Base-by-base conservation (phyloP, 2,329 filamentous ascomycete genomes). In the Emergomyces orientalis region DNA sequence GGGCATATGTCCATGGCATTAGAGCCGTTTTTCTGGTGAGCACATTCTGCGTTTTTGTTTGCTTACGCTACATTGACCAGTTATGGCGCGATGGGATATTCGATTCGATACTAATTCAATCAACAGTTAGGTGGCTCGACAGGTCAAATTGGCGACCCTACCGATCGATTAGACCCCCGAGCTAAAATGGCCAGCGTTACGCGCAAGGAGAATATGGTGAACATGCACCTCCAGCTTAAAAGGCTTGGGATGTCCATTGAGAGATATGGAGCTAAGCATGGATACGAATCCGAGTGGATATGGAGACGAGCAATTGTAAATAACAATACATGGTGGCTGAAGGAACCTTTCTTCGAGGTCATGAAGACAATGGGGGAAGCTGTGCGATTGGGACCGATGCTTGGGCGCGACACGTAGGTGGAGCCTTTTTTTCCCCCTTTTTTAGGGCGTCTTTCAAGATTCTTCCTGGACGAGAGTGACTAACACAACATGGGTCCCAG, bases 271-370 rank as follows among this genome's bases (percentile, higher is more conserved):
- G 74, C 76, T 61, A 87, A 84, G 67, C 86, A 88, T 71, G 87
- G 88, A 3, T 88, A 86, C 71, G 65, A 82, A 32, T 80, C 80
- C 64, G 78, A 87, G 54, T 87, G 83, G 80, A 81, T 84, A 4
- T 90, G 89, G 79, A 84, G 80, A 66, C 84, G 86, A 62, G 84
- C 83, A 27, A 70, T 97, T 45, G 74, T 86, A 34, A 95, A 96
- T 77, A 99, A 99, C 75, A 88, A 86, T 66, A 80, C 81, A 59
- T 99, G 94, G 94, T 85, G 92, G 78, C 84, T 88, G 67, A 84
- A 83, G 47, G 76, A 90, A 52, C 81, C 86, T 0, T 80, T 96
- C 54, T 79, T 90, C 58, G 89, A 96, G 55, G 84, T 97, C 60
- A 79, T 95, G 67, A 84, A 84, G 71, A 82, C 87, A 63, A 78